These are phyloP conservation scores for Saccharomyces paradoxus DNA, from an alignment of 805 yeast genomes.

Conservation along the genomic window DNA sequence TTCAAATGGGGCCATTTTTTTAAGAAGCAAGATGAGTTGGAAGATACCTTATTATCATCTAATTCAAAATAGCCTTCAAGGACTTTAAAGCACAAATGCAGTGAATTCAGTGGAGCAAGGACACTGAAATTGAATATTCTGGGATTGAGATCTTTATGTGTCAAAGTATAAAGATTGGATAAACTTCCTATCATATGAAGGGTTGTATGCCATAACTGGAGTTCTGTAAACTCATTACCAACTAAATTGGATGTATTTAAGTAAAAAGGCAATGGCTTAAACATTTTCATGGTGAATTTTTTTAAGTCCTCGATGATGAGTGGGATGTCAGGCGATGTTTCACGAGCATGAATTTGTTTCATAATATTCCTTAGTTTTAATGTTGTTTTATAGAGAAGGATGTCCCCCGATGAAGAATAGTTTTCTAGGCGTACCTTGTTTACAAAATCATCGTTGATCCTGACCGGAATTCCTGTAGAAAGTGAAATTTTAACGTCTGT, in stretches of 20 bases:
- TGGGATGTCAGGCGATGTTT: not conserved
- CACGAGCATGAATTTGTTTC: not conserved
- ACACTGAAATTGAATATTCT: not conserved
- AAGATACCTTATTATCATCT: not conserved
- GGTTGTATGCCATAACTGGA: not conserved
- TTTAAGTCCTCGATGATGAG: not conserved
- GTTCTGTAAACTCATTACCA: not conserved
- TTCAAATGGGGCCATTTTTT: not conserved
- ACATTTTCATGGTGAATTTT: not conserved
- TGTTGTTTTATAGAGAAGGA: conserved; percentile 1
- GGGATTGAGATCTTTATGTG: not conserved
- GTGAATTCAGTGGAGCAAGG: not conserved
- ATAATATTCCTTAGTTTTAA: not conserved
- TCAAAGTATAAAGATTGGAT: not conserved
- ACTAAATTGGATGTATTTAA: not conserved
- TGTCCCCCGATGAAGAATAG: not conserved
- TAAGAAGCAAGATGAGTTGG: not conserved
- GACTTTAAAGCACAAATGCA: conserved; percentile 1
- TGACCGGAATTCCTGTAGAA: conserved; percentile 7
- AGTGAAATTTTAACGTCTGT: conserved; percentile 9
- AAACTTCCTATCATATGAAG: not conserved
- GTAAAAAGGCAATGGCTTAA: not conserved
- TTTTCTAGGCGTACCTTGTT: not conserved
- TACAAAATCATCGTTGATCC: conserved; percentile 3
- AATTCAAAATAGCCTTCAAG: conserved; percentile 1